These are phyloP conservation scores for Solanum corneliomulleri DNA, from an alignment of 257 asterid species.

Conservation along the genomic window DNA sequence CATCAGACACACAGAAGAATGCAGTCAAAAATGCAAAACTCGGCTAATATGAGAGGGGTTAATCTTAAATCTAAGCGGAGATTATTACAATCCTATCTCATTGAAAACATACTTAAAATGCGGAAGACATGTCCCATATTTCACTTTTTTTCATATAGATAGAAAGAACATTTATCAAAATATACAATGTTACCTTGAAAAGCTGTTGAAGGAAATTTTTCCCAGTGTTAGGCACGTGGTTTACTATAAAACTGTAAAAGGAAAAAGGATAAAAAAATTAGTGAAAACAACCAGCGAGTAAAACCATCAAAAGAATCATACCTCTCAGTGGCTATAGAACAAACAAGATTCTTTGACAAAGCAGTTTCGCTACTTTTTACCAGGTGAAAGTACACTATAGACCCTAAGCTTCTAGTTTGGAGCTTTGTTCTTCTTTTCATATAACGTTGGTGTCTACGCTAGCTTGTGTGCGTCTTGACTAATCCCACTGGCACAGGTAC, in stretches of 20 bases:
- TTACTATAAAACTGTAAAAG: constrained; percentile 43
- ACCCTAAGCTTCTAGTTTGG: not conserved
- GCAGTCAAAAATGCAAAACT: not conserved
- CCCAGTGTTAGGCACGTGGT: constrained; percentile 32
- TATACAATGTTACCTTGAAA: constrained; percentile 34
- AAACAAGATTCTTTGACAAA: not conserved
- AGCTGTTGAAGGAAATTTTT: constrained; percentile 46
- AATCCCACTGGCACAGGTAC: not conserved
- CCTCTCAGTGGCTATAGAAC: not conserved
- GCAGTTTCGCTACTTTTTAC: not conserved
- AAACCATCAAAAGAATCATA: not conserved
- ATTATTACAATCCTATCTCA: not conserved
- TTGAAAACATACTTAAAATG: not conserved
- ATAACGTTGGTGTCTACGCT: not conserved
- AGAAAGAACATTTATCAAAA: not conserved
- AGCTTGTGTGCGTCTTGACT: not conserved
- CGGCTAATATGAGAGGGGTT: not conserved
- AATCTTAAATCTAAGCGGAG: not conserved
- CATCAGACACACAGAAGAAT: not conserved
- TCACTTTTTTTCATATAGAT: not conserved
- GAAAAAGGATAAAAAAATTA: not conserved
- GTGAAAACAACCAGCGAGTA: not conserved
- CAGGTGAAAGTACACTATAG: not conserved
- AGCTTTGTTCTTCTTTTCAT: not conserved
- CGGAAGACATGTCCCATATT: not conserved